Evolutionary conservation across 306 rosid species (phyloP), one percentile per base, ranked within the genome.

Genomic region (Purshia tridentata): DNA sequence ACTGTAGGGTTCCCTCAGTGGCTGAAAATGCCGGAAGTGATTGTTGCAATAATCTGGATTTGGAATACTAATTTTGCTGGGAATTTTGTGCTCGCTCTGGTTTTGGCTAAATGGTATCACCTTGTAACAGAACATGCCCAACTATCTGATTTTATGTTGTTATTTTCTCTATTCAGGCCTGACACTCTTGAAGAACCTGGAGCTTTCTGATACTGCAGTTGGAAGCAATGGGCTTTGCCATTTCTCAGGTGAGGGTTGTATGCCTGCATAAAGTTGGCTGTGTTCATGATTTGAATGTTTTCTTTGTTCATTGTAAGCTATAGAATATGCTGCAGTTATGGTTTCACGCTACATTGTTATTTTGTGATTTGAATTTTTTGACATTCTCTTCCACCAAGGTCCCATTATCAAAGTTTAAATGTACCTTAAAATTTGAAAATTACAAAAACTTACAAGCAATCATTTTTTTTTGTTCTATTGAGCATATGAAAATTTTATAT

Each of bases 131-230:
- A 41, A 56, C 6, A 3, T 19, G 52, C 14, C 63, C 50, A 9
- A 56, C 65, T 7, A 55, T 39, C 65, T 66, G 51, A 67, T 22
- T 37, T 57, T 19, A 8, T 23, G 22, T 22, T 58, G n/a, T 37
- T 42, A 44, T 20, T 59, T 48, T 8, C n/a, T 40, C 20, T 49
- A 22, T 80, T 65, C 81, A 90, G 96, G 90, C 77, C 90, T 80
- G 61, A 66, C 16, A 73, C 81, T 81, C 41, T 64, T 90, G 83
- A 85, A 77, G 70, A 85, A 84, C 72, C 73, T 90, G 90, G 88
- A 82, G 80, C 81, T 90, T 82, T 90, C 96, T 48, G 96, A 90
- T 75, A 87, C 96, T 7, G 86, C 80, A 72, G 90, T 90, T 69
- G 89, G 88, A 75, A 80, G 84, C 84, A 78, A 51, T 70, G 96